These are phyloP conservation scores for Eucalyptus globulus DNA, from an alignment of 345 rosid species.

Conservation along the genomic window DNA sequence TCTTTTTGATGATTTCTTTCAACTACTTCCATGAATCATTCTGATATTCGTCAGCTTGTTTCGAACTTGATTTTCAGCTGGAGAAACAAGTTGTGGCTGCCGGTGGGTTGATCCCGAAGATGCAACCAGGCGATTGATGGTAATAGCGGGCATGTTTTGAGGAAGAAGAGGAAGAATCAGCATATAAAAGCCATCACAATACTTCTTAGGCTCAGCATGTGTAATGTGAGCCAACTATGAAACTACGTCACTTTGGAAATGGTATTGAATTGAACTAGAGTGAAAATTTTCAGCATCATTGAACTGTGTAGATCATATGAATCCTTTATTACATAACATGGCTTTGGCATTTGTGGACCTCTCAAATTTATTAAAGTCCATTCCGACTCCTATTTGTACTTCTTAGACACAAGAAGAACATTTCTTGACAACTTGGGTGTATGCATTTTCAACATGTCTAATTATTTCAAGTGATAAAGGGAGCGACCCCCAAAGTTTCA, in stretches of 20 bases:
- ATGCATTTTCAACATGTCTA: background rate
- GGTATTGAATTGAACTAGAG: background rate
- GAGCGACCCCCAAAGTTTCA: background rate
- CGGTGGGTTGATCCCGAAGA: constrained; percentile 54
- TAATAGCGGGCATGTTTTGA: background rate
- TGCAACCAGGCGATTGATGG: background rate
- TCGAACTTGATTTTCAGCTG: constrained; percentile 25
- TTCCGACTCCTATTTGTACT: background rate
- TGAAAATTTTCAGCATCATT: background rate
- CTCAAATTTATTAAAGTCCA: background rate
- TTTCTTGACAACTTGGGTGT: background rate
- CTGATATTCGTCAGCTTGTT: background rate
- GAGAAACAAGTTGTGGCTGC: constrained; percentile 84
- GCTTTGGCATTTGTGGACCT: background rate
- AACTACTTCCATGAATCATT: background rate
- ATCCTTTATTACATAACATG: background rate
- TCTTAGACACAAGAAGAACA: background rate
- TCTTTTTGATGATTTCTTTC: background rate
- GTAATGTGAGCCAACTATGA: too few relatives aligned
- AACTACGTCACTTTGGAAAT: background rate
- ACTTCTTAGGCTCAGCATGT: background rate
- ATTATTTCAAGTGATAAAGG: background rate
- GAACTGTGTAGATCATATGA: background rate
- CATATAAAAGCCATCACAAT: background rate
- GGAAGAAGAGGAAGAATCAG: background rate